A percentile compares a stretch with the other conserved stretches of the same genome.
Conservation (phyloP, 495 filamentous ascomycete species). For the Thozetella sp. region DNA sequence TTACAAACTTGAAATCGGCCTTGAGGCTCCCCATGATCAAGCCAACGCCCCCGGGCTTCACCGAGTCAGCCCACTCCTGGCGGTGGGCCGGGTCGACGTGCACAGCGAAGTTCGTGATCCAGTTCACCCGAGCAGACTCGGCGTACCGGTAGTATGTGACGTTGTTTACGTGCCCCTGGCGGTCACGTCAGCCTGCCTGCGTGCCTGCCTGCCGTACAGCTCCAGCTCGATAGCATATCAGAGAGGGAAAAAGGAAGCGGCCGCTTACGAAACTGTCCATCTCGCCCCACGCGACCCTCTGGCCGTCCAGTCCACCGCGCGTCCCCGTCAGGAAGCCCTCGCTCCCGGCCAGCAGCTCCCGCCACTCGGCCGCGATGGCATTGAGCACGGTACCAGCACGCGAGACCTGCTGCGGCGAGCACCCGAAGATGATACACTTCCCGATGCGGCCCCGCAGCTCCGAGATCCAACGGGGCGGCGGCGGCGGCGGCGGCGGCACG, state of each 20-base stretch:
- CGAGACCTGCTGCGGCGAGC: slow-evolving; percentile 58
- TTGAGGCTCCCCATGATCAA: slow-evolving; percentile 82
- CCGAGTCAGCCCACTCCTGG: slow-evolving; percentile 70
- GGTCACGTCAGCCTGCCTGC: not conserved
- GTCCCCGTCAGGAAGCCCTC: slow-evolving; percentile 79
- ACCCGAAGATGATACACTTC: slow-evolving; percentile 80
- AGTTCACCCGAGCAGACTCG: slow-evolving; percentile 82
- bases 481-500: slow-evolving; percentile 11
- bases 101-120: slow-evolving; percentile 74
- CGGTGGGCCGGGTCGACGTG: slow-evolving; percentile 68
- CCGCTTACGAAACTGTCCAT: slow-evolving; percentile 65
- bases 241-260: slow-evolving; percentile 8
- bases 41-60: slow-evolving; percentile 66
- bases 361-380: slow-evolving; percentile 73
- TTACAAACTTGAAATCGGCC: slow-evolving; percentile 90
- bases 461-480: slow-evolving; percentile 70
- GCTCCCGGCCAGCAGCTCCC: slow-evolving; percentile 71
- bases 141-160: slow-evolving; percentile 83
- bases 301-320: slow-evolving; percentile 66
- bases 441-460: slow-evolving; percentile 75
- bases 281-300: slow-evolving; percentile 87
- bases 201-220: not conserved
- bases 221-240: not conserved
- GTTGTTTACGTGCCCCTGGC: slow-evolving; percentile 83
- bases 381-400: slow-evolving; percentile 64